Base-by-base conservation (phyloP, 345 rosid species). In the Salix udensis region DNA sequence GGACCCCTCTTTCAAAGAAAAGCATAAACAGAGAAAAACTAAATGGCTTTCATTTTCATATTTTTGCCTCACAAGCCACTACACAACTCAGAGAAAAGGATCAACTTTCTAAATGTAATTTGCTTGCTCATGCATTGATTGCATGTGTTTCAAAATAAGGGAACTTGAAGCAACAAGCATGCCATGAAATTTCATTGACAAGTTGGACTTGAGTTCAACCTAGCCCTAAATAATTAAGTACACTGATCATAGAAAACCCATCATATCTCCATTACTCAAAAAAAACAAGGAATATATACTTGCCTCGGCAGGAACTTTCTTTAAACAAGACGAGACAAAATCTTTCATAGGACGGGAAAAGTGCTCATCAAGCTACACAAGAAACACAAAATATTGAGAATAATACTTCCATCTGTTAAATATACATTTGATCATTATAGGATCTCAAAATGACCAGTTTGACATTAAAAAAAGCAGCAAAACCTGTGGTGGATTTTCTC, bases 401-500 rank as follows among this genome's bases (percentile, higher is more conserved):
- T 72, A 73, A 28, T 21, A 73, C 13, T 19, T 53, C 78, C 46
- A 74, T 28, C 34, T 19, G 14, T 50, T 50, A 60, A 21, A 4
- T 60, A 74, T 70, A 7, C 31, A 58, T 48, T 50, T 68, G 39
- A 70, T 36, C 13, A n/a, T n/a, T 73, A 48, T 23, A 78, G 13
- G 5, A 58, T 73, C 46, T 70, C 40, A 76, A 36, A 66, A 68
- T 69, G 67, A 70, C 71, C 70, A 74, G 55, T 76, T 78, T 26
- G 71, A 81, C 60, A 71, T 24, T 68, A 85, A 72, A 77, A 73
- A 72, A 71, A 74, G 67, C 48, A 78, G 69, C 72, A 68, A 81
- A 86, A 96, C 99, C 99, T 96, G 99, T 10, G 99, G 98, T 44
- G 99, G 99, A 87, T 81, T 96, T 88, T 96, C 99, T 83, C 97